phyloP scores from a whole-genome alignment of 73 alveolate genomes.

The Blepharisma stoltei region DNA sequence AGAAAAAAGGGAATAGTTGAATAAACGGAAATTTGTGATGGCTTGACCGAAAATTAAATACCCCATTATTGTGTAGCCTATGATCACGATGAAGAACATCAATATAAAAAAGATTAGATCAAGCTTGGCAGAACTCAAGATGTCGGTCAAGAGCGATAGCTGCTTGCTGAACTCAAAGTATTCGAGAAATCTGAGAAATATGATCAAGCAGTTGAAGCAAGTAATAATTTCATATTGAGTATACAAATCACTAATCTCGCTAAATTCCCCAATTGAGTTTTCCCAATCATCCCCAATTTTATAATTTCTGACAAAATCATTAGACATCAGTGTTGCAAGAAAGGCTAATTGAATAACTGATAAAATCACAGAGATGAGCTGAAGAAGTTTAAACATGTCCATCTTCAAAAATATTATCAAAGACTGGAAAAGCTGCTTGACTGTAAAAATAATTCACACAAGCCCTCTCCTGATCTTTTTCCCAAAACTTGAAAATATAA shows the following conservation, averaged over 20 bases:
- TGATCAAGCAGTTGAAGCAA: slow-evolving; percentile 38
- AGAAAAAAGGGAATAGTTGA: slow-evolving; percentile 17
- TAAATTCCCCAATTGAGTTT: not conserved
- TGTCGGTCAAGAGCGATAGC: slow-evolving; percentile 44
- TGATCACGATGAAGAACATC: slow-evolving; percentile 42
- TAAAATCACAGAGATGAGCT: not conserved
- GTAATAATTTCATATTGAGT: not conserved
- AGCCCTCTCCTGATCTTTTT: not conserved
- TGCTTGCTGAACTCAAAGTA: slow-evolving; percentile 42
- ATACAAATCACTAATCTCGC: not conserved
- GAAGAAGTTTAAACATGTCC: not conserved
- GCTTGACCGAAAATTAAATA: slow-evolving; percentile 41
- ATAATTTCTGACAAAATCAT: not conserved
- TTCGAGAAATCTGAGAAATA: slow-evolving; percentile 42
- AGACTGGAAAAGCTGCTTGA: not conserved
- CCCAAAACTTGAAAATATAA: not conserved
- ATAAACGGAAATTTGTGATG: slow-evolving; percentile 15
- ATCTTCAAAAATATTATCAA: not conserved
- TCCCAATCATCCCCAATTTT: not conserved
- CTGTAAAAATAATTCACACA: not conserved
- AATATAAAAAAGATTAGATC: slow-evolving; percentile 55
- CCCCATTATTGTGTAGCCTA: slow-evolving; percentile 50
- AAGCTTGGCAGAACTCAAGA: slow-evolving; percentile 39
- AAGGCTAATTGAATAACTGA: not conserved
- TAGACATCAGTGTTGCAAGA: not conserved